Evolutionary conservation across 2,329 filamentous ascomycete species (phyloP), one percentile per base, ranked within the genome.

Genomic region (Neonectria coccinea): DNA sequence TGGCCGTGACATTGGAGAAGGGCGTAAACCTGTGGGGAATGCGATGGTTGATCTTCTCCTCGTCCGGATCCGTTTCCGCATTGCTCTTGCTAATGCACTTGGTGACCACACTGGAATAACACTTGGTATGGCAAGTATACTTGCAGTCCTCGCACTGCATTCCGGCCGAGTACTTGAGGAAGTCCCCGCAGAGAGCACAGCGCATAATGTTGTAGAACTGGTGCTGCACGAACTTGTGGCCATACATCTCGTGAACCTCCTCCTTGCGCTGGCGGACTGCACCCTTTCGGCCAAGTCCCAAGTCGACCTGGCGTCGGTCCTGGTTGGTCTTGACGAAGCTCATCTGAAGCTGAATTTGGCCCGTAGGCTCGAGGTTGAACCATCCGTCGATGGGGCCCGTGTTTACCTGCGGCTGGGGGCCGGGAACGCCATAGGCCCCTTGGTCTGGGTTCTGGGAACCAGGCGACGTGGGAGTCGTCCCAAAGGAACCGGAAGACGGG

Each of bases 181-280:
- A 98, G 72, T 99, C 96, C 65, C 94, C 96, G 78, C 96, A 99
- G 39, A 98, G 89, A 14, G 96, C 96, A 81, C 96, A 99, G 67
- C 96, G 95, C 96, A 99, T 99, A 77, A 99, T 97, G 86, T 98
- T 99, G 89, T 98, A 99, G 81, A 99, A 99, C 79, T 97, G 96
- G 79, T 97, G 94, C 76, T 96, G 92, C 60, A 98, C 91, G 77
- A 99, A 99, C 82, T 98, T 99, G 89, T 99, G 96, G 53, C 96
- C 96, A 78, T 97, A 97, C 85, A 97, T 97, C 82, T 99, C 96
- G 82, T 97, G 93, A 5, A 99, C 91, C 75, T 98, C 94, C 80
- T 99, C 96, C 83, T 99, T 99, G 76, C 93, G 93, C 81, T 99
- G 95, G 71, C 96, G 93, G 71, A 99, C 94, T 68, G 96, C 96